phyloP scores from a whole-genome alignment of 2,329 filamentous ascomycete genomes.

The Bipolaris bicolor region DNA sequence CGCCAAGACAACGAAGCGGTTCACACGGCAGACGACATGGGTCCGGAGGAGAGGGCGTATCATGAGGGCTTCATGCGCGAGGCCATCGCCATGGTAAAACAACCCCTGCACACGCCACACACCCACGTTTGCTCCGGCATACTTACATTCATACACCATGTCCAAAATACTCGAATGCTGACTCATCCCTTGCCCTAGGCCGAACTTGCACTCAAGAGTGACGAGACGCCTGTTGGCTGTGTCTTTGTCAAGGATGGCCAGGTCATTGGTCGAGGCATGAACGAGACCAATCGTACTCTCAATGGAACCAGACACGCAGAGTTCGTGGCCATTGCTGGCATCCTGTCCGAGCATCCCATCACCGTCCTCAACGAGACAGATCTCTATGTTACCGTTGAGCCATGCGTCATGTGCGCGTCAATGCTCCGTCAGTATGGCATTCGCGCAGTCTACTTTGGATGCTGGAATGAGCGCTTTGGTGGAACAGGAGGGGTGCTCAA shows the following conservation, averaged over 20 bases:
- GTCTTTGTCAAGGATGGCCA: conserved; percentile 82
- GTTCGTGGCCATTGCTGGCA: conserved; percentile 80
- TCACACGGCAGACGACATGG: conserved; percentile 38
- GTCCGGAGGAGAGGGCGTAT: conserved; percentile 50
- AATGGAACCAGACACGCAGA: conserved; percentile 90
- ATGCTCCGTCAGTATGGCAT: conserved; percentile 87
- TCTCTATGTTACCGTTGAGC: conserved; percentile 97
- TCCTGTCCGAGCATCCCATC: conserved; percentile 68
- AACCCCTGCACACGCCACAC: conserved; percentile 11
- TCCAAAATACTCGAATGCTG: conserved; percentile 14
- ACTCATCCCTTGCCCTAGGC: conserved; percentile 62
- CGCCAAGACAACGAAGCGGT: conserved; percentile 38
- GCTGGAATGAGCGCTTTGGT: conserved; percentile 94
- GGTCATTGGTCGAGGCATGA: conserved; percentile 91
- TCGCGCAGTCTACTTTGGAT: conserved; percentile 91
- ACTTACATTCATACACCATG: neutral
- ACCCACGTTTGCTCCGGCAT: conserved; percentile 1
- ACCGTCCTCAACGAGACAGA: conserved; percentile 74
- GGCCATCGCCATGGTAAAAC: conserved; percentile 79
- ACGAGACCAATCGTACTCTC: conserved; percentile 73
- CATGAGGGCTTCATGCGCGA: conserved; percentile 78
- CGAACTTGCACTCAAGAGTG: conserved; percentile 76
- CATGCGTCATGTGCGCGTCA: conserved; percentile 98
- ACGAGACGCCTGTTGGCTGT: conserved; percentile 96
- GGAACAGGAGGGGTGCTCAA: conserved; percentile 93